Evolutionary conservation across 2,329 filamentous ascomycete genomes (phyloP), one percentile per base, ranked within the genome.

Genomic region (Zarea fungicola): DNA sequence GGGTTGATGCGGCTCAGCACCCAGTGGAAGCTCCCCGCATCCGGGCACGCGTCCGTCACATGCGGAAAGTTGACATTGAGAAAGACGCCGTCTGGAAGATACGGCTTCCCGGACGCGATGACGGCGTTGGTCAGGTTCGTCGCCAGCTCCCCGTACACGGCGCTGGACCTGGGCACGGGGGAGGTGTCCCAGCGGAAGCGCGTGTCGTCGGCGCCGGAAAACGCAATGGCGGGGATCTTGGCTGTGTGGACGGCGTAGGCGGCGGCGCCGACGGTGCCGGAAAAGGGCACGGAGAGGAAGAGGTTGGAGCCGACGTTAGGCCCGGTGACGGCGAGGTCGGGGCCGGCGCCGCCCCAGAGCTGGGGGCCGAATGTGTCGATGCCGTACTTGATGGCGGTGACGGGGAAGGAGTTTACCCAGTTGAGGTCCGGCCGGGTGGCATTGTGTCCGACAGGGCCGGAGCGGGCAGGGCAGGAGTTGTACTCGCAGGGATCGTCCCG

Each of bases 351-450:
- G 53, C 66, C 55, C 71, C 81, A 85, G 48, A 78, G 67, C 34
- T 71, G 66, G 0, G 76, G 73, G 0, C 72, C 75, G 29, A 82
- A 72, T 5, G 67, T 74, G 52, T 80, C 66, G 60, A 87, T 79
- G 31, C 83, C 84, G 60, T 78, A 76, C 50, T 31, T 22, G 8
- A 46, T 81, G 2, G 79, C 70, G 0, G 83, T 87, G 2, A 80
- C 80, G 0, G 84, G 83, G 65, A 71, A 86, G 1, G 80, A 83
- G 68, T 88, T 88, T 51, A 88, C 84, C 72, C 84, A 88, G 71
- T 86, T 84, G 39, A 86, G 72, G 5, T 77, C 75, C 0, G 78
- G 70, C 51, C 78, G 70, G 0, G 75, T 75, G 9, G 68, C 64
- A 58, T 87, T 84, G 55, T 65, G 63, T 32, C 84, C 84, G 14